Conservation (phyloP, 345 rosid genomes). For the Camelina neglecta region DNA sequence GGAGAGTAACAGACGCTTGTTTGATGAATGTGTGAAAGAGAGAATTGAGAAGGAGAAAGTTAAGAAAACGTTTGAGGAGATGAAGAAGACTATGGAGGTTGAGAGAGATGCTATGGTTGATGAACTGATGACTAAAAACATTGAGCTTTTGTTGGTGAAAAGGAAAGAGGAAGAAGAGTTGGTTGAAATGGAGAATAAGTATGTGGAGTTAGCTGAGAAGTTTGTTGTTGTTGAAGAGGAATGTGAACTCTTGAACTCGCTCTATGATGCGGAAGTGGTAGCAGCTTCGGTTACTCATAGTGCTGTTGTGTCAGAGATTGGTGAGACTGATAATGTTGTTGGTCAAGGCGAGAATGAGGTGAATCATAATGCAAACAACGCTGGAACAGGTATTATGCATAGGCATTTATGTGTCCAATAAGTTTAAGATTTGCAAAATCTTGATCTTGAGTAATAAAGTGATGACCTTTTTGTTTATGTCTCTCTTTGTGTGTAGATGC, state of each 20-base stretch:
- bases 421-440: neutral
- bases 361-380: neutral
- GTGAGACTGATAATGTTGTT: neutral
- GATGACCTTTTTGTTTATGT: neutral
- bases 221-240: neutral
- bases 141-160: slow-evolving; percentile 10
- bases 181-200: slow-evolving; percentile 12
- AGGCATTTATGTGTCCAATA: neutral
- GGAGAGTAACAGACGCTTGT: neutral
- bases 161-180: neutral
- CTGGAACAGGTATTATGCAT: slow-evolving; percentile 18
- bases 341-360: slow-evolving; percentile 6
- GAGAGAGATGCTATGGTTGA: neutral
- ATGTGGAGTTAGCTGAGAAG: neutral
- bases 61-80: slow-evolving; percentile 13
- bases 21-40: slow-evolving; percentile 1
- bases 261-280: slow-evolving; percentile 19
- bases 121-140: neutral
- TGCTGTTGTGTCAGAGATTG: slow-evolving; percentile 13
- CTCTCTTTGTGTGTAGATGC: slow-evolving; percentile 4
- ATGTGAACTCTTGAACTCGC: neutral
- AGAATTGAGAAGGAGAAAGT: slow-evolving; percentile 3
- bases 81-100: neutral
- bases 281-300: neutral
- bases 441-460: neutral